These are phyloP conservation scores for Rhizopogon vinicolor DNA, from an alignment of 768 basidiomycete species.

Conservation along the genomic window DNA sequence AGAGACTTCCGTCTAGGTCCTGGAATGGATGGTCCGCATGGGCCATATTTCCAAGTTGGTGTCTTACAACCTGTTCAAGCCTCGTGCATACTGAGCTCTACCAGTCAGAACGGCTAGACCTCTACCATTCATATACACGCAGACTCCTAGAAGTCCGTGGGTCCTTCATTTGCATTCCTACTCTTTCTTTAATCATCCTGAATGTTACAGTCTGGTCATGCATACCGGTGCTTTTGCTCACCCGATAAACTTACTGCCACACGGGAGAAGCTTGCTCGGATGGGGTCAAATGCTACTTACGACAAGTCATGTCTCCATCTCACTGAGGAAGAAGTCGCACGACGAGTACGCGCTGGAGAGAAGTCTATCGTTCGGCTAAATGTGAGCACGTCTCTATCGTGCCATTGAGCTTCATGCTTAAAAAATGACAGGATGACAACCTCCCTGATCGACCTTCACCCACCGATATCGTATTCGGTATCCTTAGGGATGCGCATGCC, in stretches of 20 bases:
- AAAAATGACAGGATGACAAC: constrained; percentile 46
- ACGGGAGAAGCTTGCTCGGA: constrained; percentile 62
- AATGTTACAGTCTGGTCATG: constrained; percentile 64
- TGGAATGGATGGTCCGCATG: constrained; percentile 66
- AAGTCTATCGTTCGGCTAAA: constrained; percentile 84
- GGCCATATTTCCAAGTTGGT: constrained; percentile 82
- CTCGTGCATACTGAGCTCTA: constrained; percentile 3
- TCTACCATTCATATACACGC: constrained; percentile 72
- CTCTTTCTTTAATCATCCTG: neutral
- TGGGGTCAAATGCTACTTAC: constrained; percentile 78
- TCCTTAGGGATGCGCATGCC: constrained; percentile 66
- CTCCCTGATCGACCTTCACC: constrained; percentile 47
- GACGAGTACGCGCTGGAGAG: constrained; percentile 71
- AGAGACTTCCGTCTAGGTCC: constrained; percentile 51
- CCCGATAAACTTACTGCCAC: constrained; percentile 63
- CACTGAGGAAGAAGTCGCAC: constrained; percentile 78
- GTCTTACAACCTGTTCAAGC: neutral
- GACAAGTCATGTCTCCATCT: constrained; percentile 87
- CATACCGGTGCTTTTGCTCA: constrained; percentile 95
- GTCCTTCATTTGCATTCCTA: neutral
- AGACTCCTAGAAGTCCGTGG: constrained; percentile 69
- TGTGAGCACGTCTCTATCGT: constrained; percentile 39
- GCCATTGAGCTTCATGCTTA: neutral
- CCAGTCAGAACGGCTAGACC: constrained; percentile 84
- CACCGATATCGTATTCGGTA: constrained; percentile 73